These are phyloP conservation scores for Fusarium oxysporum DNA, from an alignment of 2,329 filamentous ascomycete genomes.

Conservation along the genomic window DNA sequence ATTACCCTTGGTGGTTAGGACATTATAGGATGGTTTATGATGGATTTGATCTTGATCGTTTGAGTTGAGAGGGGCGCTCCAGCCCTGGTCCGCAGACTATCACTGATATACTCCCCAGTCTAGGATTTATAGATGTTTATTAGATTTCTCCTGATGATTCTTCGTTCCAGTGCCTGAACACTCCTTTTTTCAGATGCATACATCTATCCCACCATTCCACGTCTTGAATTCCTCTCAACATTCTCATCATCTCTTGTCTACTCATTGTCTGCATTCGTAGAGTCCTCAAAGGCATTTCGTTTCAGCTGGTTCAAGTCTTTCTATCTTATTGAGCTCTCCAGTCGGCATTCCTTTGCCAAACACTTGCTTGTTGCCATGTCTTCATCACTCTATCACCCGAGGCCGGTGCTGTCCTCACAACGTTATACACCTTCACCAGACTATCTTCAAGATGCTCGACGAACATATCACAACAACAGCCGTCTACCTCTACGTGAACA, in stretches of 20 bases:
- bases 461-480: conserved; percentile 52
- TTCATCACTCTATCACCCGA: conserved; percentile 55
- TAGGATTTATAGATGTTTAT: conserved; percentile 54
- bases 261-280: conserved; percentile 49
- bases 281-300: conserved; percentile 47
- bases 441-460: conserved; percentile 58
- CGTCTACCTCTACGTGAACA: conserved; percentile 64
- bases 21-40: conserved; percentile 42
- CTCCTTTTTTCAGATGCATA: conserved; percentile 52
- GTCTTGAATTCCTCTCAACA: conserved; percentile 58
- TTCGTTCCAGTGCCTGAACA: conserved; percentile 54
- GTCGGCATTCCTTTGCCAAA: conserved; percentile 50
- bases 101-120: conserved; percentile 49
- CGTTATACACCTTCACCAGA: conserved; percentile 61
- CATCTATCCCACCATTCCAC: conserved; percentile 59
- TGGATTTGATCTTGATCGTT: conserved; percentile 50
- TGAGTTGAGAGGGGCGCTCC: conserved; percentile 47
- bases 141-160: conserved; percentile 48
- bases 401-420: conserved; percentile 63
- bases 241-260: conserved; percentile 54
- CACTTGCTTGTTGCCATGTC: conserved; percentile 47
- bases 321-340: conserved; percentile 45
- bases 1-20: conserved; percentile 45
- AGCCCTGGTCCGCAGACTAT: conserved; percentile 49
- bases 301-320: conserved; percentile 45